Evolutionary conservation across 2,329 filamentous ascomycete species (phyloP).

Genomic region (Nothophoma quercina): DNA sequence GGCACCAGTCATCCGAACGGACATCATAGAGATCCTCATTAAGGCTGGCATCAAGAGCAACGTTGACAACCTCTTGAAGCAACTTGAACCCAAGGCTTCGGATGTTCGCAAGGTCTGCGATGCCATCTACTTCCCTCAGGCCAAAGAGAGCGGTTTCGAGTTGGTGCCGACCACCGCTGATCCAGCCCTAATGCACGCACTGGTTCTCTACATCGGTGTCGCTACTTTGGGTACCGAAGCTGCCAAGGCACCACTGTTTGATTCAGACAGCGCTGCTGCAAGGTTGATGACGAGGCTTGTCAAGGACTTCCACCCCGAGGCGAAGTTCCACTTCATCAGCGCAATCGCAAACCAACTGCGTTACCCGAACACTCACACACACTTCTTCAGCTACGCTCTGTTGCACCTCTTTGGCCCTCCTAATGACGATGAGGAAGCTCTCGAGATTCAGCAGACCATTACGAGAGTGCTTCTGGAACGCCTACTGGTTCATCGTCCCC

Average conservation of each 20-base stretch:
- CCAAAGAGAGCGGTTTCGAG: slow-evolving; percentile 69
- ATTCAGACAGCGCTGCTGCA: slow-evolving; percentile 70
- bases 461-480: slow-evolving; percentile 88
- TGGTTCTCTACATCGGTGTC: slow-evolving; percentile 83
- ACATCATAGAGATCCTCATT: slow-evolving; percentile 62
- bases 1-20: slow-evolving; percentile 69
- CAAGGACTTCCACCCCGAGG: slow-evolving; percentile 76
- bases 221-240: slow-evolving; percentile 69
- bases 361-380: slow-evolving; percentile 86
- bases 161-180: slow-evolving; percentile 74
- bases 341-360: slow-evolving; percentile 92
- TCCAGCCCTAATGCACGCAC: slow-evolving; percentile 75
- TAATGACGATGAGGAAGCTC: slow-evolving; percentile 67
- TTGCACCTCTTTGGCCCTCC: slow-evolving; percentile 77
- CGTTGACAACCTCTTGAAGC: slow-evolving; percentile 61
- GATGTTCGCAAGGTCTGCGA: slow-evolving; percentile 79
- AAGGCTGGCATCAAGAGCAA: slow-evolving; percentile 61
- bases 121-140: slow-evolving; percentile 68
- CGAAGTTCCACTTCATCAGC: slow-evolving; percentile 82
- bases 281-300: slow-evolving; percentile 78
- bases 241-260: slow-evolving; percentile 70
- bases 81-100: slow-evolving; percentile 70
- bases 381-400: slow-evolving; percentile 88
- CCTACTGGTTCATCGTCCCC: slow-evolving; percentile 85
- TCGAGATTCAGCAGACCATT: slow-evolving; percentile 89